Base-by-base conservation (phyloP, 345 rosid species). In the Populus alba region DNA sequence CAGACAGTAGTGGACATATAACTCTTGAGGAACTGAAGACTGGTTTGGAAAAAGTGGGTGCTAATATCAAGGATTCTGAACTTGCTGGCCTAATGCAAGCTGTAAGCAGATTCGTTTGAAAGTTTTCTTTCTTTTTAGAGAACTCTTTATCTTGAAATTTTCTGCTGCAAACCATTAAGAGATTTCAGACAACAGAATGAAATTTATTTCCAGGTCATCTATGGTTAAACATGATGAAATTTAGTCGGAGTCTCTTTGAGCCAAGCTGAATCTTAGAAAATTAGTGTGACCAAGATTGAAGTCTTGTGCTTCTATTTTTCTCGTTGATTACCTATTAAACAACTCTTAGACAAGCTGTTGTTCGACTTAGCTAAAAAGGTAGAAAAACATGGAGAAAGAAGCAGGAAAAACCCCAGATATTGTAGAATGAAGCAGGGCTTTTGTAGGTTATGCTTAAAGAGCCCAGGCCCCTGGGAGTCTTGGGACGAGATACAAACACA, bases 11-110 rank as follows among this genome's bases (percentile, higher is more conserved):
- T 27, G 98, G 98, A 51, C 89, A 91, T 15, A 95, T 95, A 43
- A 90, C 98, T 71, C 92, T 93, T 6, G 97, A 95, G 79, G 98
- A 95, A 86, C 87, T 95, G 74, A 95, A 89, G 83, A 86, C 69
- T 13, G 98, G 95, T 65, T 83, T 95, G 82, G 95, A 87, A 77
- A 91, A 87, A 89, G 95, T 89, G 41, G 98, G 98, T 23, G 94
- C 95, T 61, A 78, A 79, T 86, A 81, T 93, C 78, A 84, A 87
- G 86, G 95, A 95, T 75, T 88, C 92, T 43, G 98, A 93, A 77
- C 90, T 95, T 78, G 23, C 29, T 63, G 82, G 83, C 39, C 81
- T 95, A 80, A 95, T 95, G 98, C 89, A 91, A 92, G 95, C 97
- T 31, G 98, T 92, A 85, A 85, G 89, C 86, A n/a, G n/a, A n/a